Base-by-base conservation (phyloP, 352 stramenopile species). In the Pythium oligandrum region DNA sequence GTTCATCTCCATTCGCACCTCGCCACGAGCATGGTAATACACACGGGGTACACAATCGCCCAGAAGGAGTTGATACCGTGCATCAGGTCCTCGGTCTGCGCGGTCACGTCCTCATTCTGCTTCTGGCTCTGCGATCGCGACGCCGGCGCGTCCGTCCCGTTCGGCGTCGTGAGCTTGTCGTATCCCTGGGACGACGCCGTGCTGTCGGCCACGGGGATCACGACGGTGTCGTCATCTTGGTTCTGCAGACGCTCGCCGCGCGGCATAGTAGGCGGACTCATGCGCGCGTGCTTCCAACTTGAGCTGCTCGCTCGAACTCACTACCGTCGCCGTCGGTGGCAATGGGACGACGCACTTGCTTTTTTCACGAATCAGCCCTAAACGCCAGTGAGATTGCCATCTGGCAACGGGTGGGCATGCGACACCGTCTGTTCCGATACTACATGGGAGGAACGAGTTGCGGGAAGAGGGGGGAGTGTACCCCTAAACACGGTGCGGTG, bases 61-160 rank as follows among this genome's bases (percentile, higher is more conserved):
- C 81, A 92, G 65, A 94, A 94, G 45, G 81, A 92, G 62, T 92
- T 91, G 56, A 94, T 82, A 50, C 81, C 79, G 68, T 94, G 83
- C 81, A 92, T 91, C 30, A 94, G 64, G 46, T 89, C 83, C 30
- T 83, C 77, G 34, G 77, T 75, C 11, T 63, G 57, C 35, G 82
- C 76, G 11, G 51, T 57, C 6, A 70, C 49, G 8, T 65, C 40
- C 8, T 59, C 37, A 8, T 42, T 43, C 59, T 31, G 31, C 46
- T 57, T 6, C 26, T 44, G n/a, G 36, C 48, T 36, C 48, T 32
- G 44, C 45, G 3, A 55, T 48, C 60, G 55, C 7, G 57, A 53
- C 6, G 50, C 46, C 31, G 54, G 49, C 42, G 48, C 55, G 1
- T 58, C 53, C 17, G 40, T 50, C 0, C 53, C 64, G 26, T 68